Percentiles rank a stretch among this genome's conserved stretches.
Evolutionary conservation across 108 stramenopile species (phyloP).

Genomic region (Seminavis robusta): DNA sequence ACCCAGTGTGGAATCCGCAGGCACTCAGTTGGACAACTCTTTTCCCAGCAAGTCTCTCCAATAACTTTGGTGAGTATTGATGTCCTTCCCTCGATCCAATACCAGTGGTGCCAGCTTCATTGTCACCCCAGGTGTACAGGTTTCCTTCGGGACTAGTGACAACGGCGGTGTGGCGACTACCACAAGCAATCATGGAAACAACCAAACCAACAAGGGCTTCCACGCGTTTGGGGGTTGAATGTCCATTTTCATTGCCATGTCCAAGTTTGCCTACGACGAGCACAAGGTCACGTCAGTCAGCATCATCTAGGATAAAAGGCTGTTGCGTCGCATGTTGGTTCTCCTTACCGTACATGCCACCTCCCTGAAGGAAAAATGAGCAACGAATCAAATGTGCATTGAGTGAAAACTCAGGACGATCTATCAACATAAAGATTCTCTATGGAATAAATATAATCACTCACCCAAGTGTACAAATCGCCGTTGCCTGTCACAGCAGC

Average conservation of each 20-base stretch:
- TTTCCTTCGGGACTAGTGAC: constrained; percentile 81
- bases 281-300: no score
- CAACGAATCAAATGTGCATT: constrained; percentile 1
- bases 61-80: constrained; percentile 88
- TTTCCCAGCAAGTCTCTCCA: constrained; percentile 80
- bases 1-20: constrained; percentile 95
- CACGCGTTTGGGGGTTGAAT: constrained; percentile 88
- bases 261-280: no score
- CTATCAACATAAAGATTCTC: not conserved
- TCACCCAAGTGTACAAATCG: constrained; percentile 79
- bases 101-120: constrained; percentile 91
- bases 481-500: constrained; percentile 90
- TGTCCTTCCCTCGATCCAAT: constrained; percentile 94
- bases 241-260: constrained; percentile 91
- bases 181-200: constrained; percentile 91
- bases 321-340: no score
- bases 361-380: constrained; percentile 48
- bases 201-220: constrained; percentile 74
- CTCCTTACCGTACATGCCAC: constrained; percentile 98
- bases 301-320: no score
- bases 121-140: constrained; percentile 85
- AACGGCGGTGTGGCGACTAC: constrained; percentile 87
- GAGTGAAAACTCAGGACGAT: not conserved
- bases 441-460: not conserved
- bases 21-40: constrained; percentile 86